phyloP scores from a whole-genome alignment of 345 rosid genomes.

The Raphanus raphanistrum region DNA sequence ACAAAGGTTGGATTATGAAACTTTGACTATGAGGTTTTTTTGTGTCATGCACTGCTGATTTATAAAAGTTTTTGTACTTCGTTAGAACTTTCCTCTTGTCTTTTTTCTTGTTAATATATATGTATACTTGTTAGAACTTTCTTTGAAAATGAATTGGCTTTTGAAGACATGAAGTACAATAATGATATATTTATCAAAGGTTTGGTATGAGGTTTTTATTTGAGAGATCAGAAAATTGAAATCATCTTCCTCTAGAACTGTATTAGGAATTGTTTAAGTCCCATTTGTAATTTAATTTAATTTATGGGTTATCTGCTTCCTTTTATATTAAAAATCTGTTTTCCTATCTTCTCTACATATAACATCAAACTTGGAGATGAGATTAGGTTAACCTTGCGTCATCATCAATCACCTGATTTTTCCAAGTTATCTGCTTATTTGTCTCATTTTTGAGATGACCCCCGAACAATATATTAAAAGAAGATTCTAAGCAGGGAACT shows the following conservation, averaged over 20 bases:
- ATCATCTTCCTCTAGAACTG: not conserved
- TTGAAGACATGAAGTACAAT: not conserved
- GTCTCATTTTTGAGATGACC: constrained; percentile 35
- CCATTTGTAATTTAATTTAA: not conserved
- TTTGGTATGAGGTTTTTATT: not conserved
- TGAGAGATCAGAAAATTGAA: not conserved
- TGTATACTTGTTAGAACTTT: not conserved
- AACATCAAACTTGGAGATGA: constrained; percentile 3
- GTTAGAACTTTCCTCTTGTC: not conserved
- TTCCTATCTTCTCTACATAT: not conserved
- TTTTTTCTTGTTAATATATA: not conserved
- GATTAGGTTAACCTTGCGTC: constrained; percentile 31
- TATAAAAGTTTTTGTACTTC: not conserved
- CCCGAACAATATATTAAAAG: not conserved
- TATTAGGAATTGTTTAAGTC: not conserved
- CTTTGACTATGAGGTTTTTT: not conserved
- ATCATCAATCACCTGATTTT: constrained; percentile 25
- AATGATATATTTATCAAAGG: not conserved
- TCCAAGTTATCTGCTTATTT: constrained; percentile 20
- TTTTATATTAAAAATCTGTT: not conserved
- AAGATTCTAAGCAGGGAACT: not conserved
- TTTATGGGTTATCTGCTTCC: not conserved
- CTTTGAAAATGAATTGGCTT: not conserved
- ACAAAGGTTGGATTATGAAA: not conserved
- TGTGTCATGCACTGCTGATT: not conserved